Base-by-base conservation (phyloP, 257 asterid species). In the Henckelia pumila region DNA sequence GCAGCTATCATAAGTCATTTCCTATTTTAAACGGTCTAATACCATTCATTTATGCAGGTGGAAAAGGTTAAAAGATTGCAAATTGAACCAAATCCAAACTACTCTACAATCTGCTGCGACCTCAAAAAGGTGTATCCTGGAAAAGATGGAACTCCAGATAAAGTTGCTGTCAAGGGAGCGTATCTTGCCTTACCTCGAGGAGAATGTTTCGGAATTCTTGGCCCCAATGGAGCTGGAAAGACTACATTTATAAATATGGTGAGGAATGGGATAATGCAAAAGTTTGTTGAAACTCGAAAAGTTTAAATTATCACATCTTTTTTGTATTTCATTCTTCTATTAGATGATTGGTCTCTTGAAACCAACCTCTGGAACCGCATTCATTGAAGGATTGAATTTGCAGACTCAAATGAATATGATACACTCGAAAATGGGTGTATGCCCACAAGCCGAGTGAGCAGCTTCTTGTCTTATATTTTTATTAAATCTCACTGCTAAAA, bases 191-290 rank as follows among this genome's bases (percentile, higher is more conserved):
- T 78, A 22, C 63, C 73, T 17, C 71, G 72, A 0, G 83, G 83
- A 30, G 86, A 81, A 70, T 81, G 86, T 67, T 81, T 81, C 71
- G 86, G 83, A 22, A 78, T 81, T 71, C 72, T 81, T 22, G 86
- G 86, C 57, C 86, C 86, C 22, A 81, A 81, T 59, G 86, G 86
- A 40, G 86, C 83, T 30, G 75, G 71, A 19, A 69, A 33, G 63
- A 56, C 73, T 71, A 44, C 75, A 8, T 67, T 59, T 47, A 67
- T 70, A 25, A 70, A 56, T 40, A 37, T 71, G 77, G 77, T 73
- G 49, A 65, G 71, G 56, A n/a, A n/a, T n/a, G n/a, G n/a, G n/a
- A n/a, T n/a, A n/a, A n/a, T n/a, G n/a, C n/a, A n/a, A n/a, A n/a
- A n/a, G n/a, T n/a, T n/a, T n/a, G n/a, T 5, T 52, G 58, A 52